A percentile compares a stretch with the other conserved stretches of the same genome.
Evolutionary conservation across 805 yeast species (phyloP).

Genomic region (Brettanomyces nanus): DNA sequence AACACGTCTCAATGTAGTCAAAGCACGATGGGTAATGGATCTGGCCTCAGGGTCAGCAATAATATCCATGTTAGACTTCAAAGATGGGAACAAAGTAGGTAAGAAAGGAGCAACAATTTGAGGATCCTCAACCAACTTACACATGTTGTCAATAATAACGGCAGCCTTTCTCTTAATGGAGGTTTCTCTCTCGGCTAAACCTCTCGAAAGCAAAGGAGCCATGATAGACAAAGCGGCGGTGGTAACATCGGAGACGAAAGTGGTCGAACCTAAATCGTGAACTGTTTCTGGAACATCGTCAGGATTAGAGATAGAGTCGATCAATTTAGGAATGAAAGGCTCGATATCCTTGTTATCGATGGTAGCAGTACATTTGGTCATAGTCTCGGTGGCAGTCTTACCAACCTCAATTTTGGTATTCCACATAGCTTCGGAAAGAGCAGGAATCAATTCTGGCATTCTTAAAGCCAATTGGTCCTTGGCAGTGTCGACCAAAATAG

Average conservation of each 20-base stretch:
- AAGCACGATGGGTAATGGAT: constrained; percentile 94
- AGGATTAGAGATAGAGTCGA: constrained; percentile 95
- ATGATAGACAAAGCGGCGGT: constrained; percentile 98
- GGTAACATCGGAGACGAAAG: constrained; percentile 99
- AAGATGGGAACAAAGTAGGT: constrained; percentile 90
- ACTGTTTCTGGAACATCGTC: constrained; percentile 98
- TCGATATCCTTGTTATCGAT: constrained; percentile 99
- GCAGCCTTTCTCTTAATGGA: constrained; percentile 99
- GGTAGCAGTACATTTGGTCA: constrained; percentile 94
- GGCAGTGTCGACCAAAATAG: constrained; percentile 87
- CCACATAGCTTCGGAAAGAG: constrained; percentile 99
- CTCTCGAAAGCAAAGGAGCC: constrained; percentile 98
- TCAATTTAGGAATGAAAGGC: constrained; percentile 96
- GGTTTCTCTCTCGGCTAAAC: constrained; percentile 99
- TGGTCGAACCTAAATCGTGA: constrained; percentile 98
- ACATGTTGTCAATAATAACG: constrained; percentile 99
- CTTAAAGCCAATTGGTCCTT: constrained; percentile 94
- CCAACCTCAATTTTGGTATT: constrained; percentile 98
- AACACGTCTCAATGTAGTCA: constrained; percentile 96
- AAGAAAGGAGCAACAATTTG: constrained; percentile 99
- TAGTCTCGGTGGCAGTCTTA: constrained; percentile 91
- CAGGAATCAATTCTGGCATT: constrained; percentile 99
- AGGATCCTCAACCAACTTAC: constrained; percentile 99
- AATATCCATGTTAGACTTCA: constrained; percentile 87
- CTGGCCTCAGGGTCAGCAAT: constrained; percentile 99